Percentiles rank a stretch among this genome's conserved stretches.
These are phyloP conservation scores for Xylariaceae sp. DNA, from an alignment of 2,329 filamentous ascomycete genomes.

Conservation along the genomic window DNA sequence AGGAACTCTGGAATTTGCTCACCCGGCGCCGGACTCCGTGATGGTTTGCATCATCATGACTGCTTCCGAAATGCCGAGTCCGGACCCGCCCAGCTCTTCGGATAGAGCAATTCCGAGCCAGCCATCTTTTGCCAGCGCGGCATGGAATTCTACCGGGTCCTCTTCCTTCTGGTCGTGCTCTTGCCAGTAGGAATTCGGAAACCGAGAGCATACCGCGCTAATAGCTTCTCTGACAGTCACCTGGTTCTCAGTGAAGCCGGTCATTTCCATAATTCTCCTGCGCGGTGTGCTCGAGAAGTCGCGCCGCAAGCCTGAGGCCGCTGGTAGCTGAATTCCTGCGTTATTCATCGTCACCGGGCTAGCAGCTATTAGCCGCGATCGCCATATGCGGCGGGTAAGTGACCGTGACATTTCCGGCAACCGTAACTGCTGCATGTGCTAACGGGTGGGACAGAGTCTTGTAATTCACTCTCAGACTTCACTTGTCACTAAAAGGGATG, in stretches of 20 bases:
- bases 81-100: conserved; percentile 72
- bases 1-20: too few relatives aligned
- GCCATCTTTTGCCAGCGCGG: conserved; percentile 71
- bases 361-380: background rate
- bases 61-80: conserved; percentile 77
- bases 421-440: background rate
- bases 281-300: conserved; percentile 42
- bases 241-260: conserved; percentile 73
- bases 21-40: conserved; percentile 74
- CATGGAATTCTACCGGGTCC: conserved; percentile 77
- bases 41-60: conserved; percentile 89
- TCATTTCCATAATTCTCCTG: conserved; percentile 66
- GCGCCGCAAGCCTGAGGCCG: background rate
- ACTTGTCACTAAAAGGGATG: background rate
- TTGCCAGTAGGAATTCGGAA: conserved; percentile 77
- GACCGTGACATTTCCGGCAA: conserved; percentile 15
- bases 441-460: background rate
- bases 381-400: conserved; percentile 5
- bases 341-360: background rate
- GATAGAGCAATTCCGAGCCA: conserved; percentile 83
- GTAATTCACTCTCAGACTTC: background rate
- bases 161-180: conserved; percentile 69
- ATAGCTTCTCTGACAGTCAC: conserved; percentile 73
- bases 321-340: background rate
- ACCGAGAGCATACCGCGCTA: conserved; percentile 67